phyloP scores from a whole-genome alignment of 2,329 filamentous ascomycete species.

The Venturia asperata region DNA sequence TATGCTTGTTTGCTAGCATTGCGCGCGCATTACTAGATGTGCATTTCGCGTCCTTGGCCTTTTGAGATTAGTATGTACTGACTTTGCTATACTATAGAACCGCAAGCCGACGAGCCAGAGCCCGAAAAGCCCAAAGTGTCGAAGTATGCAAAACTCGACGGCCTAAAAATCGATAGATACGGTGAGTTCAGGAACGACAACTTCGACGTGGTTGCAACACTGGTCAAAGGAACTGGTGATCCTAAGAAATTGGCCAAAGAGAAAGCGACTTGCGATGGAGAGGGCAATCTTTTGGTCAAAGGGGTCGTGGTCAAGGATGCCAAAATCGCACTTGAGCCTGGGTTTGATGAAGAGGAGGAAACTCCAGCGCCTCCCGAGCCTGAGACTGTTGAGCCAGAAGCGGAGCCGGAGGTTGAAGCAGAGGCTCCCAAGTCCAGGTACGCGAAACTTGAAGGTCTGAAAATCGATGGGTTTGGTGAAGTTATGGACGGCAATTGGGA shows the following conservation, averaged over 20 bases:
- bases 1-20: not conserved
- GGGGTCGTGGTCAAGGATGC: constrained; percentile 46
- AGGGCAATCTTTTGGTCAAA: constrained; percentile 34
- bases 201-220: constrained; percentile 46
- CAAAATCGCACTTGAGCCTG: constrained; percentile 28
- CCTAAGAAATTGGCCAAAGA: constrained; percentile 14
- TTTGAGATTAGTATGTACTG: constrained; percentile 36
- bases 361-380: constrained; percentile 36
- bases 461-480: constrained; percentile 44
- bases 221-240: constrained; percentile 9
- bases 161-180: constrained; percentile 44
- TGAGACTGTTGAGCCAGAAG: constrained; percentile 28
- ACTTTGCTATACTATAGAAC: constrained; percentile 39
- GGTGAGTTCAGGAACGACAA: constrained; percentile 50
- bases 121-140: constrained; percentile 30
- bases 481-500: constrained; percentile 44
- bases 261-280: constrained; percentile 12
- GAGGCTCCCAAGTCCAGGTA: constrained; percentile 43
- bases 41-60: not conserved
- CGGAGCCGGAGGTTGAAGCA: constrained; percentile 42
- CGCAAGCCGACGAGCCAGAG: constrained; percentile 45
- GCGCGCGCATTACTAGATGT: not conserved
- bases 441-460: constrained; percentile 46
- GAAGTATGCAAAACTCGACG: constrained; percentile 38
- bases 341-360: constrained; percentile 37